Percentiles rank a stretch among this genome's conserved stretches.
These are phyloP conservation scores for Trifolium subterraneum DNA, from an alignment of 306 rosid species.

Conservation along the genomic window DNA sequence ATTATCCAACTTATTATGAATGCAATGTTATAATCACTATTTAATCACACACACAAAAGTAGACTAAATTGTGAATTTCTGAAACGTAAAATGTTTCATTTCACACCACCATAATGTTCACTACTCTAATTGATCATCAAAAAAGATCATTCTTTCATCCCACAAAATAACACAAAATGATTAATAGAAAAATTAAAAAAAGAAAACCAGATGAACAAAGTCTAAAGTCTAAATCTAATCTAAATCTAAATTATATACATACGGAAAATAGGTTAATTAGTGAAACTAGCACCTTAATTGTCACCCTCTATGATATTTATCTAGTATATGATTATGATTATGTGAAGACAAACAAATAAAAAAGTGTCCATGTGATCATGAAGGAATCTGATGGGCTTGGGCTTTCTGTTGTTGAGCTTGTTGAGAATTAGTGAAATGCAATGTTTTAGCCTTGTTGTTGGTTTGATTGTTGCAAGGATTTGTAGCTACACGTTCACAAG, in stretches of 20 bases:
- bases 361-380: constrained; percentile 37
- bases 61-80: no score
- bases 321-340: not conserved
- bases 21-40: no score
- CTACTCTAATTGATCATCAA: constrained; percentile 32
- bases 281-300: not conserved
- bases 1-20: no score
- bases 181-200: constrained; percentile 12
- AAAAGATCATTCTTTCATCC: constrained; percentile 33
- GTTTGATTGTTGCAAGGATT: constrained; percentile 32
- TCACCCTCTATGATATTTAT: not conserved
- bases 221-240: not conserved
- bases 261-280: not conserved
- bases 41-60: no score
- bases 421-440: constrained; percentile 47
- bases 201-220: not conserved
- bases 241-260: constrained; percentile 4
- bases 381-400: constrained; percentile 53
- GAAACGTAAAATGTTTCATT: not conserved
- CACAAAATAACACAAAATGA: not conserved
- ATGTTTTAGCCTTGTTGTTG: constrained; percentile 40
- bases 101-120: constrained; percentile 30
- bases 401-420: constrained; percentile 46
- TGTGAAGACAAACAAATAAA: not conserved
- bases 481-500: constrained; percentile 85